phyloP scores from a whole-genome alignment of 257 asterid genomes.

The Fraxinus excelsior region DNA sequence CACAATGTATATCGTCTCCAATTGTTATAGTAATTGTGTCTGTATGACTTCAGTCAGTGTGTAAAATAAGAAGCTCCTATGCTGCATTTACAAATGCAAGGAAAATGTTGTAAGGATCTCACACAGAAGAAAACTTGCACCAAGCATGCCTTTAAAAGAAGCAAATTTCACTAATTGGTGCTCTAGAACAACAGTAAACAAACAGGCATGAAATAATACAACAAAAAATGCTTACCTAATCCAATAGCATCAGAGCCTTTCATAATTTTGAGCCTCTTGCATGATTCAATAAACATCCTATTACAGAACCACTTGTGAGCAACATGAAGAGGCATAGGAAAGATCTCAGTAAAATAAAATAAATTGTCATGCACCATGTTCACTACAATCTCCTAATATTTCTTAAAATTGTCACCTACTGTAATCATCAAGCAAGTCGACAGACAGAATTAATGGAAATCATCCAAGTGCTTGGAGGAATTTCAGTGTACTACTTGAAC shows the following conservation, averaged over 20 bases:
- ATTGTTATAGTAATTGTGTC: background rate
- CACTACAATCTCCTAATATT: background rate
- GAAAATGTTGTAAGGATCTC: background rate
- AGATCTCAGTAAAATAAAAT: background rate
- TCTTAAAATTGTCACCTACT: background rate
- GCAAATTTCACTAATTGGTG: background rate
- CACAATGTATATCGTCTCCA: background rate
- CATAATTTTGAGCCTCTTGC: constrained; percentile 80
- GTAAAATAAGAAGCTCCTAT: background rate
- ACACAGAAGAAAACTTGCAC: background rate
- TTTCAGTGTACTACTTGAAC: background rate
- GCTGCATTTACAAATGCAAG: background rate
- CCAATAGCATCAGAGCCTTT: constrained; percentile 86
- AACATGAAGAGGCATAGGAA: background rate
- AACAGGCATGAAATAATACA: background rate
- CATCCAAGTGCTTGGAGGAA: background rate
- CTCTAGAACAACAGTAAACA: background rate
- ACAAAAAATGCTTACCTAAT: constrained; percentile 46
- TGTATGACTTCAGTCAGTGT: background rate
- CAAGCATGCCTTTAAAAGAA: background rate
- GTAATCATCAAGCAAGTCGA: background rate
- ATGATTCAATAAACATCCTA: constrained; percentile 73
- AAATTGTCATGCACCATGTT: background rate
- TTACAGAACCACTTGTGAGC: constrained; percentile 16
- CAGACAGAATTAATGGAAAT: background rate